Evolutionary conservation across 805 yeast species (phyloP), one percentile per base, ranked within the genome.

Genomic region (Barnettozyma botsteinii): DNA sequence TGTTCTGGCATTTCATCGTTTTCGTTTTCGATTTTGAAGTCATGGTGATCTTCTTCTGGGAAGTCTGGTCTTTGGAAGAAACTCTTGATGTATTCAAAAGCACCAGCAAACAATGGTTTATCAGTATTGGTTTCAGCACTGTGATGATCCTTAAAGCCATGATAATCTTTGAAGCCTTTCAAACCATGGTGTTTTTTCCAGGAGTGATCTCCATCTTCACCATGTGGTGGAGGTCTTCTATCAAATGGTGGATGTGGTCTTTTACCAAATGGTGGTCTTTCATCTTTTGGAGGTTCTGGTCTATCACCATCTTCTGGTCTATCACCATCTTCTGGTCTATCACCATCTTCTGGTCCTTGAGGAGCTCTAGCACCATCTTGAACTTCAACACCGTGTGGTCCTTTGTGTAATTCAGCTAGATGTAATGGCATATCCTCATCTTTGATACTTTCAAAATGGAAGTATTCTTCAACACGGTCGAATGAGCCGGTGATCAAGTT

Each of bases 381-480:
- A 14, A 5, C n/a, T 27, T 20, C 7, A 18, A 15, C 25, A 22
- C 24, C 24, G 24, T 22, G 30, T 22, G 19, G 20, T 10, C 24
- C n/a, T n/a, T n/a, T n/a, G n/a, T n/a, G n/a, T n/a, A n/a, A n/a
- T n/a, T n/a, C n/a, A n/a, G n/a, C n/a, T n/a, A n/a, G n/a, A n/a
- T n/a, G n/a, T n/a, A n/a, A n/a, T n/a, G n/a, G n/a, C n/a, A n/a
- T n/a, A n/a, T n/a, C n/a, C n/a, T n/a, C n/a, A n/a, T n/a, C n/a
- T n/a, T n/a, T n/a, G n/a, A n/a, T n/a, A n/a, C n/a, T n/a, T 10
- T 38, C 34, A n/a, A 20, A 28, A 20, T 33, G 28, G 24, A 38
- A 15, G 22, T 28, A 38, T 14, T 24, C 37, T 13, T 35, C 39
- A 21, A 35, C 35, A 7, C 12, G 20, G n/a, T 28, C 23, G 22